Percentiles rank a stretch among this genome's conserved stretches.
Evolutionary conservation across 1,139 yeast species (phyloP).

Genomic region (Kodamaea ohmeri): DNA sequence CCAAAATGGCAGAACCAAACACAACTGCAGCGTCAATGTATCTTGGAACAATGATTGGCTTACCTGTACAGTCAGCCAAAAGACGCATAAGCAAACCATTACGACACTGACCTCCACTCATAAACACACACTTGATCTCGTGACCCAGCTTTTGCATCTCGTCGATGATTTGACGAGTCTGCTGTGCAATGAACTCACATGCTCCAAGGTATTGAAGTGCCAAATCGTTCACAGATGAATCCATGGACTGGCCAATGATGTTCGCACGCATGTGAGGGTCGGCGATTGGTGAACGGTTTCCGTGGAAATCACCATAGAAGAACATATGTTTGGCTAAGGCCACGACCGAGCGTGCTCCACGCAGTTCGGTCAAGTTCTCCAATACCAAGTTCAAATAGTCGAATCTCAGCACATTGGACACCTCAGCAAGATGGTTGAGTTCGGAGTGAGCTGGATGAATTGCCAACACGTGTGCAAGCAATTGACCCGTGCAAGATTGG

Average conservation of each 20-base stretch:
- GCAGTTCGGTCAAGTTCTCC: constrained; percentile 61
- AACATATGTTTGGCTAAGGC: constrained; percentile 80
- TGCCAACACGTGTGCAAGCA: constrained; percentile 83
- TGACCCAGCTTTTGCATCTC: constrained; percentile 82
- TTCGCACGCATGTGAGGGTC: constrained; percentile 94
- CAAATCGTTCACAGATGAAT: constrained; percentile 74
- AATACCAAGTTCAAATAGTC: constrained; percentile 76
- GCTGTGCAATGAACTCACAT: constrained; percentile 96
- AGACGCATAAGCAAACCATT: constrained; percentile 84
- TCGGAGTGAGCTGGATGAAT: constrained; percentile 86
- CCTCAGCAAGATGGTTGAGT: constrained; percentile 59
- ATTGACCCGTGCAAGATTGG: constrained; percentile 93
- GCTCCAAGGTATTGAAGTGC: constrained; percentile 89
- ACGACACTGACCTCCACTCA: constrained; percentile 97
- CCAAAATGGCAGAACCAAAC: constrained; percentile 89
- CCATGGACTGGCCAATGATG: constrained; percentile 91
- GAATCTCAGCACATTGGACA: constrained; percentile 70
- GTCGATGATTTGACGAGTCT: constrained; percentile 91
- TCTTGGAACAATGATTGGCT: constrained; percentile 90
- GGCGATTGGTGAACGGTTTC: constrained; percentile 94
- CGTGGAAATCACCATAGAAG: constrained; percentile 95
- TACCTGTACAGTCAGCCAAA: constrained; percentile 88
- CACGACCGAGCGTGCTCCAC: constrained; percentile 64
- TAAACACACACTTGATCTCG: constrained; percentile 66
- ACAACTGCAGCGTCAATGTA: constrained; percentile 97